A percentile compares a stretch with the other conserved stretches of the same genome.
phyloP scores from a whole-genome alignment of 345 rosid genomes.

The sweet orange (Citrus sinensis) region DNA sequence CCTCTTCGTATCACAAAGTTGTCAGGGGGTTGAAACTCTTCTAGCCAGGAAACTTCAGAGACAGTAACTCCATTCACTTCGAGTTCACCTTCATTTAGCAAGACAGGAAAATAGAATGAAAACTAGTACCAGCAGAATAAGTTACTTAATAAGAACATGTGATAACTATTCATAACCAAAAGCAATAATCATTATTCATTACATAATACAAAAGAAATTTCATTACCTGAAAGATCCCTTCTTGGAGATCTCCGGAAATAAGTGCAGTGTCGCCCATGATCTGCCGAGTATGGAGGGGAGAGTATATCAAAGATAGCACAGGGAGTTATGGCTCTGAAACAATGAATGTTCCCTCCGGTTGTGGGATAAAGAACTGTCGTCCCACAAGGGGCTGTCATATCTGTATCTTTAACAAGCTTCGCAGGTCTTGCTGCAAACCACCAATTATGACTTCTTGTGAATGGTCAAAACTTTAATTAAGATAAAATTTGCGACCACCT shows the following conservation, averaged over 20 bases:
- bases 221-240: constrained; percentile 58
- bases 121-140: neutral
- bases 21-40: constrained; percentile 84
- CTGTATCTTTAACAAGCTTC: constrained; percentile 58
- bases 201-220: neutral
- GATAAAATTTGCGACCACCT: neutral
- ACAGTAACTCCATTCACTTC: constrained; percentile 51
- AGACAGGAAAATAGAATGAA: neutral
- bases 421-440: constrained; percentile 71
- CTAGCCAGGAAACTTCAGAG: constrained; percentile 67
- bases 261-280: constrained; percentile 57
- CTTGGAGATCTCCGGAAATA: constrained; percentile 54
- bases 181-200: neutral
- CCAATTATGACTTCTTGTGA: constrained; percentile 9
- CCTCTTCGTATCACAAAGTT: constrained; percentile 70
- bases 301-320: constrained; percentile 77
- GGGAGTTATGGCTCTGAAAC: constrained; percentile 69
- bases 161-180: neutral
- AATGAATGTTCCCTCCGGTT: constrained; percentile 82
- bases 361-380: constrained; percentile 65
- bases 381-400: constrained; percentile 64
- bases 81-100: constrained; percentile 48
- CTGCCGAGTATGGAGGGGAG: constrained; percentile 70
- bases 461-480: neutral
- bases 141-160: neutral